Percentiles rank a stretch among this genome's conserved stretches.
phyloP scores from a whole-genome alignment of 805 yeast genomes.

The Hanseniaspora occidentalis region DNA sequence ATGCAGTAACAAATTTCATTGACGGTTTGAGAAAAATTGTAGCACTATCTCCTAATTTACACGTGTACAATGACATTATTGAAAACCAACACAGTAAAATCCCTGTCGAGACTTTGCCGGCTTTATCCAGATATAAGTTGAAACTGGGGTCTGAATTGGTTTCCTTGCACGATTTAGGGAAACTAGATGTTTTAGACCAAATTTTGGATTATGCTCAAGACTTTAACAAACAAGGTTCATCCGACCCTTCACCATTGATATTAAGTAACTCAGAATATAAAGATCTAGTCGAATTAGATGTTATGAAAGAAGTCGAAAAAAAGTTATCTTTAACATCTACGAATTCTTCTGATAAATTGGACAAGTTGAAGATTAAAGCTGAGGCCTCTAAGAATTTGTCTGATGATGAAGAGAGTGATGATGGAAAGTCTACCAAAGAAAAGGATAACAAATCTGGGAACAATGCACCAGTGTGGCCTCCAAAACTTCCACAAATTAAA shows the following conservation, averaged over 20 bases:
- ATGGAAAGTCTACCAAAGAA: conserved; percentile 1
- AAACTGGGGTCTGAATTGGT: conserved; percentile 50
- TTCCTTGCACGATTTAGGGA: conserved; percentile 35
- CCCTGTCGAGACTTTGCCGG: conserved; percentile 26
- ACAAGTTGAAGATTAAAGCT: too few relatives aligned
- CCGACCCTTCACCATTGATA: conserved; percentile 12
- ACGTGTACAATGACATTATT: conserved; percentile 27
- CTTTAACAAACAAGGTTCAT: conserved; percentile 8
- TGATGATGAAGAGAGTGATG: conserved; percentile 2
- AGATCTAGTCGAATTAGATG: conserved; percentile 11
- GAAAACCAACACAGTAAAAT: conserved; percentile 12
- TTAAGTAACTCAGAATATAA: neutral
- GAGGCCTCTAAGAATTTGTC: too few relatives aligned
- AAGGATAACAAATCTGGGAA: conserved; percentile 3
- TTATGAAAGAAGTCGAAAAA: conserved; percentile 10
- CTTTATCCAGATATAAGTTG: conserved; percentile 41
- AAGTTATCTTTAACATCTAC: conserved; percentile 2
- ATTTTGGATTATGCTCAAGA: conserved; percentile 31
- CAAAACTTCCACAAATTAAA: conserved; percentile 55
- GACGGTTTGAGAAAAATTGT: conserved; percentile 38
- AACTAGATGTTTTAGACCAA: conserved; percentile 43
- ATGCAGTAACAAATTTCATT: conserved; percentile 40
- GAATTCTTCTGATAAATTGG: neutral
- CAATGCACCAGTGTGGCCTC: conserved; percentile 34
- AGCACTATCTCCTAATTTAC: conserved; percentile 42